Evolutionary conservation across 2,329 filamentous ascomycete genomes (phyloP).

Genomic region (Penicillium sp.): DNA sequence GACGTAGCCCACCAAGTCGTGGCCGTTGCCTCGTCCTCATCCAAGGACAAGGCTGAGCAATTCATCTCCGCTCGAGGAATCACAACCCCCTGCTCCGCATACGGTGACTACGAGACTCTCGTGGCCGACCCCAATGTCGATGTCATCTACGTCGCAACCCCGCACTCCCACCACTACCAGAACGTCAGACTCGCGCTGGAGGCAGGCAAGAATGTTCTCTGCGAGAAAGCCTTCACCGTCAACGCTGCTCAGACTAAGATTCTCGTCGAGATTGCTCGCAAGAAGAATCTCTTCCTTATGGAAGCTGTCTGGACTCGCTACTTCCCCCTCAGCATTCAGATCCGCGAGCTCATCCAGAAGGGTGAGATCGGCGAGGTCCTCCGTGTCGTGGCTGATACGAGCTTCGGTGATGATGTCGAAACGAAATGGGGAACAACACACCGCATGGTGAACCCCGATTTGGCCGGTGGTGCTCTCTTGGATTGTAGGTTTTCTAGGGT

Average conservation of each 20-base stretch:
- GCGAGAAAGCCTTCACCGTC: conserved; percentile 86
- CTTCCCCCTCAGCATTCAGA: conserved; percentile 77
- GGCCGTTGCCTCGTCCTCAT: conserved; percentile 76
- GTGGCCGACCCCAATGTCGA: conserved; percentile 76
- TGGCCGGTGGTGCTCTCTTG: conserved; percentile 78
- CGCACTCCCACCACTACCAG: conserved; percentile 90
- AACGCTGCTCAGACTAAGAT: conserved; percentile 73
- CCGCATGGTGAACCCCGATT: conserved; percentile 78
- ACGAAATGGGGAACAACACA: conserved; percentile 59
- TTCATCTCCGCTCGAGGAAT: conserved; percentile 71
- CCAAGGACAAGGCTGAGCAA: conserved; percentile 63
- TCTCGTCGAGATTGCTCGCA: conserved; percentile 67
- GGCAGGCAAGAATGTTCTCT: conserved; percentile 82
- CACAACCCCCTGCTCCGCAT: conserved; percentile 66
- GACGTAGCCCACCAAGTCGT: conserved; percentile 75
- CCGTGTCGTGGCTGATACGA: conserved; percentile 59
- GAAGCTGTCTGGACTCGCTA: conserved; percentile 88
- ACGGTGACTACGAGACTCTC: conserved; percentile 78
- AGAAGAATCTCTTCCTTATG: conserved; percentile 75
- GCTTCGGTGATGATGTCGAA: conserved; percentile 61
- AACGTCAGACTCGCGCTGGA: conserved; percentile 81
- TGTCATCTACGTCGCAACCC: conserved; percentile 84
- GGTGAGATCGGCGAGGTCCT: conserved; percentile 60
- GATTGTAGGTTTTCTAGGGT: conserved; percentile 51
- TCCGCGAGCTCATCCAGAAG: conserved; percentile 54